Evolutionary conservation across 2,329 filamentous ascomycete species (phyloP).

Genomic region (Talaromyces atroroseus): DNA sequence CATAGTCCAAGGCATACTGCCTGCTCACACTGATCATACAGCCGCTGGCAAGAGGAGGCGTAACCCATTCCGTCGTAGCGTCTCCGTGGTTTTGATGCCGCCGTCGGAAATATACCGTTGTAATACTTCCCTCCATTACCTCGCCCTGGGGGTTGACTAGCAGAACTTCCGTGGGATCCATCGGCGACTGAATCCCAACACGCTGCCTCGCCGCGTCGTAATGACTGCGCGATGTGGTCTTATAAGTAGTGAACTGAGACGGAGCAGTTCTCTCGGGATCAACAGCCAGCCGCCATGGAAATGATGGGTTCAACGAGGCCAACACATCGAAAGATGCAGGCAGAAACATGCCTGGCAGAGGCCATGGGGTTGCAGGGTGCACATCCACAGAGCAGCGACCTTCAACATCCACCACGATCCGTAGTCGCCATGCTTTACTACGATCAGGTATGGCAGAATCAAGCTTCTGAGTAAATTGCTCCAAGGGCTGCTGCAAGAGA

Average conservation of each 20-base stretch:
- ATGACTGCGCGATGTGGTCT: slow-evolving; percentile 68
- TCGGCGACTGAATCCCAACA: slow-evolving; percentile 46
- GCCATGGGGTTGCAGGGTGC: slow-evolving; percentile 23
- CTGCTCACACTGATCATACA: slow-evolving; percentile 79
- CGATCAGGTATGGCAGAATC: slow-evolving; percentile 29
- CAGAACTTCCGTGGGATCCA: slow-evolving; percentile 63
- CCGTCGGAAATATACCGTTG: slow-evolving; percentile 73
- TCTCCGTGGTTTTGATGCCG: not conserved
- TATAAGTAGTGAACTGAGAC: slow-evolving; percentile 71
- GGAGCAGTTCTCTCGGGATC: slow-evolving; percentile 49
- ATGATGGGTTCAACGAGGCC: slow-evolving; percentile 7
- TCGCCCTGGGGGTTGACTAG: slow-evolving; percentile 60
- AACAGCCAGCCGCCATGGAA: slow-evolving; percentile 47
- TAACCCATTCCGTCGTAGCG: slow-evolving; percentile 59
- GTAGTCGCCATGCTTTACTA: slow-evolving; percentile 33
- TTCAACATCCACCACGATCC: slow-evolving; percentile 27
- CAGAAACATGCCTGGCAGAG: slow-evolving; percentile 23
- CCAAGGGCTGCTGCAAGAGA: slow-evolving; percentile 27
- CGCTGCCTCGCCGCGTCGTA: slow-evolving; percentile 67
- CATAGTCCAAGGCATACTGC: slow-evolving; percentile 70
- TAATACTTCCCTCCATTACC: slow-evolving; percentile 81
- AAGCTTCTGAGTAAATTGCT: slow-evolving; percentile 22
- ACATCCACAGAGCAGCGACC: slow-evolving; percentile 30
- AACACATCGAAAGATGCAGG: slow-evolving; percentile 16
- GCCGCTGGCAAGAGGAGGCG: slow-evolving; percentile 69